Base-by-base conservation (phyloP, 805 yeast genomes). In the Metschnikowia dekortorum region DNA sequence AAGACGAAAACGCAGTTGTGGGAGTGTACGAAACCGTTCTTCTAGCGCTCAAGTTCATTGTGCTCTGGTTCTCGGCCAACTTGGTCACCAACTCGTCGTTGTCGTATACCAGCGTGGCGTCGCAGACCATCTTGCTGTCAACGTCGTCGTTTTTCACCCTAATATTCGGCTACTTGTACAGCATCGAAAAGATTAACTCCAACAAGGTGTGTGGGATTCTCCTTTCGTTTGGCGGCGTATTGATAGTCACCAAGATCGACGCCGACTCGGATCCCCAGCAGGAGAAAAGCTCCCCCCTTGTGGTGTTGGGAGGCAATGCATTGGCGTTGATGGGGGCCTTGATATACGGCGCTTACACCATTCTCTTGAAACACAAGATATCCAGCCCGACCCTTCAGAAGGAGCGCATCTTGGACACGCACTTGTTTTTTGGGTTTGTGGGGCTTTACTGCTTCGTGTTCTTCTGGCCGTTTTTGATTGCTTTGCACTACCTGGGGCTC, bases 71-170 rank as follows among this genome's bases (percentile, higher is more conserved):
- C 63, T 53, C 83, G 14, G 96, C 98, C 2, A 94, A 94, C 66
- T 75, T 91, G 55, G 85, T 88, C 49, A 58, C 94, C 32, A 94
- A 94, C 67, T 89, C 96, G 0, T 84, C 96, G 18, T 73, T 94
- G 47, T 79, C 86, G 26, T 94, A 85, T 66, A 94, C 99, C 0
- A 84, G 91, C 10, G 99, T 94, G 18, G 95, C 96, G 2, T 85
- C 94, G 11, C 97, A 95, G 61, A 94, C 98, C 2, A 92, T 94
- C 26, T 69, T 94, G 37, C 87, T 96, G 14, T 87, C 97, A 35
- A 91, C 98, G 0, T 85, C 96, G 5, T 87, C 96, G 7, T 90
- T 94, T 64, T 94, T 94, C 79, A 94, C 99, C 0, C 75, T 94
- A 37, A 58, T 91, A 1, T 78, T 92, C 8, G 98, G 98, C 1